Evolutionary conservation across 2,329 filamentous ascomycete genomes (phyloP), one percentile per base, ranked within the genome.

Genomic region (Parastagonospora avenae): DNA sequence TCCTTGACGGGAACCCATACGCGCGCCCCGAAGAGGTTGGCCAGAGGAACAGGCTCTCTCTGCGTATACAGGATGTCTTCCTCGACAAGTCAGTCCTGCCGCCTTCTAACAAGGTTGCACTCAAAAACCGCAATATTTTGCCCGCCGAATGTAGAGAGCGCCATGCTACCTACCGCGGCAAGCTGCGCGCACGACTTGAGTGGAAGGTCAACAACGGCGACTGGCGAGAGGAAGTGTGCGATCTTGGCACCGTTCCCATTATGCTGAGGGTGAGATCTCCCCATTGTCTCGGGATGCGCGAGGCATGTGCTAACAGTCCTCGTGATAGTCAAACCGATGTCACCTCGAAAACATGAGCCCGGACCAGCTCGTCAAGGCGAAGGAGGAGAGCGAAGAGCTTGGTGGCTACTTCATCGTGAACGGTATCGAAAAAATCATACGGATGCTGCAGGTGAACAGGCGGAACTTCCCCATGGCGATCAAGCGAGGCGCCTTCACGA

Each of bases 361-460:
- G 0, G 87, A 88, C 9, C 82, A 89, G 66, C 82, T 99, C 12
- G 91, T 97, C 28, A 82, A 89, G 57, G 85, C 86, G 54, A 96
- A 97, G 72, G 94, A 99, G 76, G 94, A 99, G 75, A 90, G 92
- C 0, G 94, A 99, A 75, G 94, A 99, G 75, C 77, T 97, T 29
- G 94, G 94, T 32, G 94, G 94, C 38, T 99, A 97, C 74, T 99
- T 97, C 70, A 86, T 99, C 66, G 90, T 99, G 67, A 99, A 99
- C 73, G 94, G 94, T 59, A 96, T 92, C 68, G 94, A 99, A 75
- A 97, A 97, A 79, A 85, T 97, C 50, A 92, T 97, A 64, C 91
- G 94, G 70, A 86, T 97, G 79, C 82, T 99, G 56, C 87, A 96
- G 58, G 85, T 97, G 55, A 91, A 92, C 71, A 86, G 91, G 74